These are phyloP conservation scores for Panus rudis DNA, from an alignment of 768 basidiomycete genomes.

Conservation along the genomic window DNA sequence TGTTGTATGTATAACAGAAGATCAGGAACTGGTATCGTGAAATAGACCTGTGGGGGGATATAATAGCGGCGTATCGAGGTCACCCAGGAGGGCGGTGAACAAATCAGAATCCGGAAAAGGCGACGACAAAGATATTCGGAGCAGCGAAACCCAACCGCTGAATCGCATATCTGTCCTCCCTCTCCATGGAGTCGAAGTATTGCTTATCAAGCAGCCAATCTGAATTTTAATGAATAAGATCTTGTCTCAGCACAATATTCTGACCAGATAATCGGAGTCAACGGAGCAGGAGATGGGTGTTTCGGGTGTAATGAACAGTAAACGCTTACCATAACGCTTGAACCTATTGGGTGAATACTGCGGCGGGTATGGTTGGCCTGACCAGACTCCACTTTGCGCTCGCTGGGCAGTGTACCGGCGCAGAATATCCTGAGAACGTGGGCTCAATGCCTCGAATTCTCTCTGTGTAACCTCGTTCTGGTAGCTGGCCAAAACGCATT, in stretches of 20 bases:
- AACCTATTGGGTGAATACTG: slow-evolving; percentile 35
- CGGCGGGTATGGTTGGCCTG: slow-evolving; percentile 35
- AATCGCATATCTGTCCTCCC: slow-evolving; percentile 52
- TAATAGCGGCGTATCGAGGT: neutral
- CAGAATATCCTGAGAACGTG: slow-evolving; percentile 65
- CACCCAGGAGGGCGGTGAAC: neutral
- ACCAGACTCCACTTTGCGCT: slow-evolving; percentile 11
- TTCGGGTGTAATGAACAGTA: slow-evolving; percentile 4
- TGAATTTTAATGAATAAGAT: slow-evolving; percentile 18
- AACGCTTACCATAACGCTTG: slow-evolving; percentile 57
- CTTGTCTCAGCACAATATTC: neutral
- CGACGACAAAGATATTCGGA: slow-evolving; percentile 73
- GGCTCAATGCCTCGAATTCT: slow-evolving; percentile 54
- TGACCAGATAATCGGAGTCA: neutral
- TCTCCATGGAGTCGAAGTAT: slow-evolving; percentile 59
- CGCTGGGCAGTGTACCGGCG: slow-evolving; percentile 44
- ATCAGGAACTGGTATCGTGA: too few species aligned
- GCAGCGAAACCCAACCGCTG: slow-evolving; percentile 69
- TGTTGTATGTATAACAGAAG: too few species aligned
- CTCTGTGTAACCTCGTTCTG: slow-evolving; percentile 59
- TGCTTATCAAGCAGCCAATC: slow-evolving; percentile 74
- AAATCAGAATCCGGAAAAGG: slow-evolving; percentile 5
- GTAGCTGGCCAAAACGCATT: slow-evolving; percentile 44
- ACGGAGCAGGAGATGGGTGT: neutral
- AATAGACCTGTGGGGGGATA: too few species aligned